Evolutionary conservation across 805 yeast genomes (phyloP), one percentile per base, ranked within the genome.

Genomic region (Schwanniomyces occidentalis): DNA sequence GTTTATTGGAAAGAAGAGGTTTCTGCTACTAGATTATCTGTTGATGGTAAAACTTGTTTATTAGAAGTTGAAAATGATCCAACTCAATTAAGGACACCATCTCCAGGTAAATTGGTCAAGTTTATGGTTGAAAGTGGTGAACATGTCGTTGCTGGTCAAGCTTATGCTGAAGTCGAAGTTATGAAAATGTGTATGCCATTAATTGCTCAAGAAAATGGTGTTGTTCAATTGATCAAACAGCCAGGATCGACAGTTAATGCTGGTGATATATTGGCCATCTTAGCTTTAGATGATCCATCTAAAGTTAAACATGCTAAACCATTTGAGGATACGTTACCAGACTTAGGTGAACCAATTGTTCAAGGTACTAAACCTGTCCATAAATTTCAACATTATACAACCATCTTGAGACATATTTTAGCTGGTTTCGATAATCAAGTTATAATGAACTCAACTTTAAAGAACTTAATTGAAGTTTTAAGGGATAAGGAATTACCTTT

Each of bases 131-230:
- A 95, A 57, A 84, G 82, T 51, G 99, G 99, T 48, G 99, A 91
- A 45, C 98, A 91, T 55, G 77, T 93, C 51, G 66, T 64, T 34
- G 80, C 93, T 41, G 98, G 98, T 42, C 95, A 91, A 67, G 82
- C 97, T 29, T 95, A 79, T 56, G 99, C 99, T 26, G 99, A 93
- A 69, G 96, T 93, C 38, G 99, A 93, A 69, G 99, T 93, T 48
- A 93, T 93, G 99, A 93, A 93, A 67, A 93, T 93, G 99, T 89
- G 90, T 65, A 93, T 93, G 97, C 97, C 99, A 32, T 75, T 93
- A 52, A 70, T 90, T 54, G 91, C 97, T 14, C 87, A 82, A 62
- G 99, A 91, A 62, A 84, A 85, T 53, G 99, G 99, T 75, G 72
- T 76, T 39, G 86, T 90, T 35, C 97, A 91, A 69, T 70, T 89